phyloP scores from a whole-genome alignment of 2,329 filamentous ascomycete species.

The Fusarium sp. region DNA sequence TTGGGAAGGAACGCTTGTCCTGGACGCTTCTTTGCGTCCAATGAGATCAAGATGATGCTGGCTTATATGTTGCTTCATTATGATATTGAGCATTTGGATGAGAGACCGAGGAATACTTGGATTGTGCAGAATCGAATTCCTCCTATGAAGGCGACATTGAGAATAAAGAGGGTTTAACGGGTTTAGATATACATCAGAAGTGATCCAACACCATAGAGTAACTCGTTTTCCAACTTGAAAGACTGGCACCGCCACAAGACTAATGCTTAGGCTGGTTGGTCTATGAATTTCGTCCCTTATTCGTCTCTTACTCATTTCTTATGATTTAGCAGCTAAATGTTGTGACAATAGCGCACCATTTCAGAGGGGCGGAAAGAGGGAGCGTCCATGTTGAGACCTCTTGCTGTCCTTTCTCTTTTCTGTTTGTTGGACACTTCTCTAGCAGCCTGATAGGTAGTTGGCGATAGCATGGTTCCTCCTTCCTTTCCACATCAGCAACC shows the following conservation, averaged over 20 bases:
- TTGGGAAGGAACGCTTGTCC: conserved; percentile 5
- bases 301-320: no score
- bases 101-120: background rate
- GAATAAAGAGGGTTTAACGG: background rate
- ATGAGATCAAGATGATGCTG: conserved; percentile 10
- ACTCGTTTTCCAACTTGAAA: background rate
- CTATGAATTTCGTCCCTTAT: background rate
- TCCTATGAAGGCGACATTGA: conserved; percentile 6
- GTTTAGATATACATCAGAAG: rapidly evolving
- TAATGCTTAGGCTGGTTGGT: background rate
- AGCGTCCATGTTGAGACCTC: no score
- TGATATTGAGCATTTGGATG: background rate
- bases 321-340: no score
- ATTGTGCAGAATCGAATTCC: conserved; percentile 9
- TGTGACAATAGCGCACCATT: no score
- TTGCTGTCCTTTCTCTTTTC: no score
- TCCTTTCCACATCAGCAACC: background rate
- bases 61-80: background rate
- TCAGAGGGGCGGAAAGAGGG: no score
- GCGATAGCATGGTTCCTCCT: background rate
- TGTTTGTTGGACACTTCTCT: background rate
- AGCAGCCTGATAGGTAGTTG: background rate
- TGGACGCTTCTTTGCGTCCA: background rate
- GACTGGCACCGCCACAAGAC: rapidly evolving
- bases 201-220: rapidly evolving